These are phyloP conservation scores for Paraphaeosphaeria minitans DNA, from an alignment of 2,329 filamentous ascomycete species.

Conservation along the genomic window DNA sequence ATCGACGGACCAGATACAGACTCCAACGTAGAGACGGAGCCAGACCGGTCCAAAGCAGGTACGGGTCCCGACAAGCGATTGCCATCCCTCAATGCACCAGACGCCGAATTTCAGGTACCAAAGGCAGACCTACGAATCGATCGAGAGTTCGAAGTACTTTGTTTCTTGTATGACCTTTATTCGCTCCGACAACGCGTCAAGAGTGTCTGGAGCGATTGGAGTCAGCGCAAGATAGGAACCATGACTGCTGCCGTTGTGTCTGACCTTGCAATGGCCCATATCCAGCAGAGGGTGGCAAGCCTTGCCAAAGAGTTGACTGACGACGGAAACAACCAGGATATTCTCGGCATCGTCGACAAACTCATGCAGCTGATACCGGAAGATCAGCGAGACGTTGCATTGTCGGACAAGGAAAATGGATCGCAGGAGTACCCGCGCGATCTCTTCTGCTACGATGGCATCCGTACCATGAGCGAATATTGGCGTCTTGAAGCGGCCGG, in stretches of 20 bases:
- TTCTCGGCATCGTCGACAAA: conserved; percentile 10
- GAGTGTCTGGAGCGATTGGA: conserved; percentile 19
- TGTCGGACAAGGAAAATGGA: not conserved
- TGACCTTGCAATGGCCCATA: conserved; percentile 21
- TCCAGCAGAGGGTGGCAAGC: conserved; percentile 17
- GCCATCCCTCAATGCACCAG: not conserved
- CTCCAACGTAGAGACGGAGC: not conserved
- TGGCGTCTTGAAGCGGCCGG: not conserved
- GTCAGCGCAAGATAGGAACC: conserved; percentile 8
- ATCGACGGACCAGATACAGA: not conserved
- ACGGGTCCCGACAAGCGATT: not conserved
- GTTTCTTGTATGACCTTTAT: conserved; percentile 23
- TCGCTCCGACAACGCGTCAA: conserved; percentile 17
- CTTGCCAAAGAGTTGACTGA: conserved; percentile 16
- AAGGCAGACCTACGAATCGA: conserved; percentile 17
- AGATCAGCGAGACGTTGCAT: not conserved
- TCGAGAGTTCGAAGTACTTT: conserved; percentile 21
- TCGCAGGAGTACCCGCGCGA: not conserved
- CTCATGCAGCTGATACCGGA: conserved; percentile 7
- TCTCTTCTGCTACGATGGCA: conserved; percentile 17
- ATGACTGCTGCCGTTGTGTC: conserved; percentile 21
- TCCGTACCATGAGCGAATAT: conserved; percentile 8
- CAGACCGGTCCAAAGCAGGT: not conserved
- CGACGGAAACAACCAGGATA: not conserved
- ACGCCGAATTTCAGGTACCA: conserved; percentile 2